A percentile compares a stretch with the other conserved stretches of the same genome.
These are phyloP conservation scores for Suillus clintonianus DNA, from an alignment of 768 basidiomycete genomes.

Conservation along the genomic window DNA sequence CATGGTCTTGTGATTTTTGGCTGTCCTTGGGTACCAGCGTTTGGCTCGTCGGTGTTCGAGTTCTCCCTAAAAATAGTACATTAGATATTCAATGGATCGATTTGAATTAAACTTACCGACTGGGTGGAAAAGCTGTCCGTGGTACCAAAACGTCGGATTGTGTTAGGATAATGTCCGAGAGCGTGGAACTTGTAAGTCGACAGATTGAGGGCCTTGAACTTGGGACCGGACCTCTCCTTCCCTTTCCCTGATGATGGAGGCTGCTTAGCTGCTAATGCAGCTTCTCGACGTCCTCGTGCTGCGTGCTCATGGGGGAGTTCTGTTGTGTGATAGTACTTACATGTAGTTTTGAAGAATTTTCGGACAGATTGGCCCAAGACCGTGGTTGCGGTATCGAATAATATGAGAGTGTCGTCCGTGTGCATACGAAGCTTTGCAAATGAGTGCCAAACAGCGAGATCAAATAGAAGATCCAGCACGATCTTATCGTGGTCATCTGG, in stretches of 20 bases:
- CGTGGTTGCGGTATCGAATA: background rate
- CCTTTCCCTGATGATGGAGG: background rate
- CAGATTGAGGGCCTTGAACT: slow-evolving; percentile 14
- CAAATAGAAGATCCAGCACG: slow-evolving; percentile 21
- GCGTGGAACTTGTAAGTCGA: slow-evolving; percentile 17
- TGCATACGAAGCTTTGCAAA: slow-evolving; percentile 32
- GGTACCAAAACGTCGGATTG: slow-evolving; percentile 24
- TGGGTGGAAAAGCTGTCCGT: slow-evolving; percentile 40
- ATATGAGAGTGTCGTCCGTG: slow-evolving; percentile 14
- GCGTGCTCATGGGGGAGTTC: slow-evolving; percentile 32
- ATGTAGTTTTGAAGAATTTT: slow-evolving; percentile 22
- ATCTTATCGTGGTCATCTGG: slow-evolving; percentile 14
- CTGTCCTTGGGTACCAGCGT: slow-evolving; percentile 35
- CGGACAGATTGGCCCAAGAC: slow-evolving; percentile 23
- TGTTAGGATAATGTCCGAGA: slow-evolving; percentile 6
- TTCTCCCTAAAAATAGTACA: slow-evolving; percentile 35
- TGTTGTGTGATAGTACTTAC: slow-evolving; percentile 23
- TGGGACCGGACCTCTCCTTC: background rate
- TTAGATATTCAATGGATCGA: background rate
- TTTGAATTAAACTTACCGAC: slow-evolving; percentile 19
- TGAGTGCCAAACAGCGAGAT: slow-evolving; percentile 28
- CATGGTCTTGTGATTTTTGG: slow-evolving; percentile 32
- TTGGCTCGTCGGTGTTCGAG: slow-evolving; percentile 38
- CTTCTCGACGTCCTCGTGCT: slow-evolving; percentile 23
- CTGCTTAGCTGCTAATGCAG: background rate